Evolutionary conservation across 1,284 basidiomycete species (phyloP), one percentile per base, ranked within the genome.

Genomic region (Puccinia novopanici): DNA sequence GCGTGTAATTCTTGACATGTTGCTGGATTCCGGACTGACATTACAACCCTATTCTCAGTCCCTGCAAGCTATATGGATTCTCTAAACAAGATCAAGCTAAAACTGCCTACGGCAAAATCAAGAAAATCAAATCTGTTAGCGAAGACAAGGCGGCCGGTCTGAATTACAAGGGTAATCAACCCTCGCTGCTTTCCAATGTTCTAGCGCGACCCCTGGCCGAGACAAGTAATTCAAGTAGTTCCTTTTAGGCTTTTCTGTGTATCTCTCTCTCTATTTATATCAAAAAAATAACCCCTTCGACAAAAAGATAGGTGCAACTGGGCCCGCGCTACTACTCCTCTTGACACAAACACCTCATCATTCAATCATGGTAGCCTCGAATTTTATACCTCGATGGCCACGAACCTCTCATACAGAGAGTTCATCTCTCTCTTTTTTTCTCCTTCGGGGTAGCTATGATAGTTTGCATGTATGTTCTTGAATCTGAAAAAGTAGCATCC

Each of bases 41-140:
- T 50, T 30, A 22, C 15, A 2, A 9, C 22, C 9, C 24, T 40
- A 2, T 10, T 34, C n/a, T 17, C 45, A 79, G 76, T 79, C 65
- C 76, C 76, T 37, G 76, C 76, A 30, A 71, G 76, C 30, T 79
- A 79, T 27, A 70, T 79, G 76, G 76, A 79, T 48, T 68, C 76
- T 6, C 72, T 79, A 40, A 48, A 70, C 52, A 79, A 79, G 54
- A 54, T 79, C 67, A 79, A 24, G 67, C 67, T n/a, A 71, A 57
- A 42, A 72, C 70, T 13, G 70, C 70, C 70, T 72, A 72, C 34
- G 70, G 70, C 24, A 72, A 72, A 40, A 48, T 72, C 17, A 72
- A 72, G 19, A 72, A 72, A 52, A 52, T 52, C 34, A 72, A 72
- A 22, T 70, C 68, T 19, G 19, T 12, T 22, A 48, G 55, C 10